Conservation (phyloP, 257 asterid species). For the Solanum etuberosum region DNA sequence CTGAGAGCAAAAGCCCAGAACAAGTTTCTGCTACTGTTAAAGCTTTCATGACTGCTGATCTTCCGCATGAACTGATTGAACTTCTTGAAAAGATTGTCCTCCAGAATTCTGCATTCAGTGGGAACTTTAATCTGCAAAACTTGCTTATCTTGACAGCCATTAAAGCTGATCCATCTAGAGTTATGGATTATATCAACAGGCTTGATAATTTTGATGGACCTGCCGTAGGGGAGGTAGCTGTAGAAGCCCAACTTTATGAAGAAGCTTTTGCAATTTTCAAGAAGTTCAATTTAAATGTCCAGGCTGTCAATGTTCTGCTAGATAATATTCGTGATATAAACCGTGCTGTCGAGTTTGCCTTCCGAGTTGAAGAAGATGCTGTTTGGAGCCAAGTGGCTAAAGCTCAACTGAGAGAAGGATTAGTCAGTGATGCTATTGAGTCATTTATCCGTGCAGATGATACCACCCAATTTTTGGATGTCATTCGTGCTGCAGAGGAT, state of each 20-base stretch:
- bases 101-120: constrained; percentile 97
- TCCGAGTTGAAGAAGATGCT: constrained; percentile 95
- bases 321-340: constrained; percentile 85
- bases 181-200: constrained; percentile 93
- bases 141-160: constrained; percentile 94
- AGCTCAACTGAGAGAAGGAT: constrained; percentile 95
- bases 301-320: constrained; percentile 87
- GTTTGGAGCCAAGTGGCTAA: constrained; percentile 99
- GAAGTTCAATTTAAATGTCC: constrained; percentile 96
- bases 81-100: constrained; percentile 98
- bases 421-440: constrained; percentile 94
- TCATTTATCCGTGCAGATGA: constrained; percentile 98
- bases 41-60: constrained; percentile 99
- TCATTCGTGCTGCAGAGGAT: constrained; percentile 82
- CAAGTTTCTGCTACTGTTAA: constrained; percentile 99
- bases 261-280: constrained; percentile 96
- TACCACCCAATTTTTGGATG: constrained; percentile 86
- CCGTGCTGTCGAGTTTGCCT: constrained; percentile 97
- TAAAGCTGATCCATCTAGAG: constrained; percentile 95
- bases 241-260: constrained; percentile 83
- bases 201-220: constrained; percentile 99
- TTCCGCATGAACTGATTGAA: constrained; percentile 95
- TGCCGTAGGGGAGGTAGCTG: constrained; percentile 98
- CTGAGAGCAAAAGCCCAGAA: constrained; percentile 99
- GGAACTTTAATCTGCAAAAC: constrained; percentile 93